Percentiles rank a stretch among this genome's conserved stretches.
Evolutionary conservation across 192 early-diverging fungal genomes (phyloP).

Genomic region (Lobosporangium transversale): DNA sequence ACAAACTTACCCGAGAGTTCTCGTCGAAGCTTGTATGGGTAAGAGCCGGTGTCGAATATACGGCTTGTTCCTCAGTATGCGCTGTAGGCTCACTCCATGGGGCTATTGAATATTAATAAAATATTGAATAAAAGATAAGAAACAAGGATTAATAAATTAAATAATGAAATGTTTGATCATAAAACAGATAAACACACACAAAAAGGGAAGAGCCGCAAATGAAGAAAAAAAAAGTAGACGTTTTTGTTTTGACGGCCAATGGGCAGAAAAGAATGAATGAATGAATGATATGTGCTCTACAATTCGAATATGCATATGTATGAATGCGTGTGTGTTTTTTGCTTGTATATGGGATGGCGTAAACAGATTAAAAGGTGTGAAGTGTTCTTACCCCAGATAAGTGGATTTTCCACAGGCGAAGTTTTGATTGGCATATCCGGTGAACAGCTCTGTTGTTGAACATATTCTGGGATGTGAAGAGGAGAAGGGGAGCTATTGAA

Average conservation of each 20-base stretch:
- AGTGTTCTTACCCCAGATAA: conserved; percentile 41
- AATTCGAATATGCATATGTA: too few relatives aligned
- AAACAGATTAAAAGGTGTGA: too few relatives aligned
- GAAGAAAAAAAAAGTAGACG: neutral
- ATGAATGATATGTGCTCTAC: too few relatives aligned
- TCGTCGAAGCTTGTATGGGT: conserved; percentile 47
- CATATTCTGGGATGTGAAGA: conserved; percentile 27
- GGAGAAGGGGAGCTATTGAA: conserved; percentile 25
- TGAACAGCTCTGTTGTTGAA: conserved; percentile 40
- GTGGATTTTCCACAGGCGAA: conserved; percentile 34
- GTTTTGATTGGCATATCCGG: conserved; percentile 48
- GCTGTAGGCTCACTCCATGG: conserved; percentile 29
- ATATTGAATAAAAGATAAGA: neutral
- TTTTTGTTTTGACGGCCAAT: too few relatives aligned
- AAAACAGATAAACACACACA: too few relatives aligned
- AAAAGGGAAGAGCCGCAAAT: neutral
- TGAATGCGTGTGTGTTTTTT: too few relatives aligned
- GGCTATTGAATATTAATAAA: conserved; percentile 9
- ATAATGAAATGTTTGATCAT: neutral
- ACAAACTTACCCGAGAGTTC: conserved; percentile 37
- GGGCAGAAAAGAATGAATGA: too few relatives aligned
- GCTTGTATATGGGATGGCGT: too few relatives aligned
- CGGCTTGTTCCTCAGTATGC: conserved; percentile 17
- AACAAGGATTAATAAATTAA: neutral
- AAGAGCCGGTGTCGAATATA: conserved; percentile 32